Evolutionary conservation across 2,329 filamentous ascomycete species (phyloP), one percentile per base, ranked within the genome.

Genomic region (Aspergillaceae sp.): DNA sequence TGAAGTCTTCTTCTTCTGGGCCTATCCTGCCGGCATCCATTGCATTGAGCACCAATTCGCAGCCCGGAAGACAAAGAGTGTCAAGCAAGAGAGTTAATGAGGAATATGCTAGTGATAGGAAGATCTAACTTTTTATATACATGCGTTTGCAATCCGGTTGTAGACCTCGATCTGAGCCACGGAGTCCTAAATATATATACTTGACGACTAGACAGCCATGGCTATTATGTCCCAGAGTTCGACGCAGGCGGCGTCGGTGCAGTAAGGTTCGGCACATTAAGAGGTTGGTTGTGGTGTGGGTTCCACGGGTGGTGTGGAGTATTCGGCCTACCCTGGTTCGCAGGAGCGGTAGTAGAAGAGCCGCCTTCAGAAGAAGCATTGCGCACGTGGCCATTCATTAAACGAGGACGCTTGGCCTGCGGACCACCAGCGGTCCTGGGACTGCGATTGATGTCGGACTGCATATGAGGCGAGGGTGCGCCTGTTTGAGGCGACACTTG

Each of bases 351-450:
- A 10, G 19, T 4, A 11, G 11, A 29, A 10, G 44, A 1, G 7
- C 37, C 36, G 26, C 41, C 40, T 19, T 19, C 19, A 19, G 19
- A 19, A 27, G 44, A 26, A 7, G 19, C 26, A 11, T 48, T 44
- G 27, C 28, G 29, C 1, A 54, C 54, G 37, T 37, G 32, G 29
- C 61, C 60, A 42, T 68, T 68, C 60, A 66, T 67, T 29, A 67
- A 52, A 4, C 65, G 63, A 10, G 58, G 63, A 10, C 65, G 62
- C 47, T 68, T 68, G 8, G 56, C 54, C 10, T 60, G 62, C 7
- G 56, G 58, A 1, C 47, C 55, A 2, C 46, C 55, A 19, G 19
- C 19, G 9, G 48, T 37, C 7, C 53, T 48, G 27, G 49, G 52
- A 42, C 47, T 56, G 11, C 47, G 56, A 28, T 50, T 58, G 33